Evolutionary conservation across 2,329 filamentous ascomycete species (phyloP).

Genomic region (Aspergillus fischeri): DNA sequence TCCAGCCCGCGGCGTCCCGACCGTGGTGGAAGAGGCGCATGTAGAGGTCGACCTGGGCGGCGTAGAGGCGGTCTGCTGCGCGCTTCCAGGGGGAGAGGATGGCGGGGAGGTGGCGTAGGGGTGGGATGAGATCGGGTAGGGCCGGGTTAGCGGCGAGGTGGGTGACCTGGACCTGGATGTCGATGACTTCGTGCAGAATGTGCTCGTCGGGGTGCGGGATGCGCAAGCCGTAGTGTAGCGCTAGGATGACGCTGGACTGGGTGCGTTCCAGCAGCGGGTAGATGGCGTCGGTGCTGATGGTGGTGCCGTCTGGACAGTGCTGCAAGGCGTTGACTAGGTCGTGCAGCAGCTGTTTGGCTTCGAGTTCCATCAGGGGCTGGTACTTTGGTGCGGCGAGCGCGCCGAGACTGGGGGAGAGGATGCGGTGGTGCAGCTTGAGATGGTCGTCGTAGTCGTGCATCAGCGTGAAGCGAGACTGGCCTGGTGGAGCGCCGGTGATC

Average conservation of each 20-base stretch:
- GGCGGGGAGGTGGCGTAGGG: constrained; percentile 43
- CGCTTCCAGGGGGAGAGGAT: constrained; percentile 46
- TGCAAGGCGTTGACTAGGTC: constrained; percentile 34
- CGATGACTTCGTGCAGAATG: constrained; percentile 45
- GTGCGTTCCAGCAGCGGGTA: constrained; percentile 50
- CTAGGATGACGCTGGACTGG: constrained; percentile 50
- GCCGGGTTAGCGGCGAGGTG: constrained; percentile 44
- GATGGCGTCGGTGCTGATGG: constrained; percentile 29
- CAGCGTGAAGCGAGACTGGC: constrained; percentile 27
- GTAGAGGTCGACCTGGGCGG: constrained; percentile 24
- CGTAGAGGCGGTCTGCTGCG: constrained; percentile 16
- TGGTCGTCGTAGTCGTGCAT: constrained; percentile 52
- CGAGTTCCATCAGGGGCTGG: constrained; percentile 49
- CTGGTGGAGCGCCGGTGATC: constrained; percentile 26
- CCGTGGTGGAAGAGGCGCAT: constrained; percentile 20
- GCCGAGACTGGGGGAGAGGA: constrained; percentile 48
- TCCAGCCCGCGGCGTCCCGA: constrained; percentile 18
- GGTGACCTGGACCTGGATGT: constrained; percentile 48
- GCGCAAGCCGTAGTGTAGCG: constrained; percentile 50
- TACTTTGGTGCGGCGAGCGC: constrained; percentile 45
- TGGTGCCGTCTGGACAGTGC: not conserved
- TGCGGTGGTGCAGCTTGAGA: constrained; percentile 45
- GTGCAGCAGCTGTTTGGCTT: constrained; percentile 43
- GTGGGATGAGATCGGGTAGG: constrained; percentile 46
- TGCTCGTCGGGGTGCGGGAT: constrained; percentile 42